These are phyloP conservation scores for Styphnolobium japonicum DNA, from an alignment of 306 rosid species.

Conservation along the genomic window DNA sequence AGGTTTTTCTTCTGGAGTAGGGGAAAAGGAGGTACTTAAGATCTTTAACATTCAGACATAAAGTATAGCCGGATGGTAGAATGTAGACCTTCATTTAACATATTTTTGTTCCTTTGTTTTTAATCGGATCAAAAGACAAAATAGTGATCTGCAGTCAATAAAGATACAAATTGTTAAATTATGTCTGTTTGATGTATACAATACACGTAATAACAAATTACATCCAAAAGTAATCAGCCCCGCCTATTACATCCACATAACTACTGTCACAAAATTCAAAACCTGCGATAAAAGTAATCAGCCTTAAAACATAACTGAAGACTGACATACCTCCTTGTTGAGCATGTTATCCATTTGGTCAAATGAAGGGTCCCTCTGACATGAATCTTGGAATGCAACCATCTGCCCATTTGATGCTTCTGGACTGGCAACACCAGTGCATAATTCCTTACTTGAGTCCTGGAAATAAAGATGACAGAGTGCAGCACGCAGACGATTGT, in stretches of 20 bases:
- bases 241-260: too few relatives aligned
- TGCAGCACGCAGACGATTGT: conserved; percentile 65
- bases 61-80: background rate
- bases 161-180: background rate
- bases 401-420: conserved; percentile 31
- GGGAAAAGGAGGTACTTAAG: background rate
- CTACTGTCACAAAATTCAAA: background rate
- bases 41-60: conserved; percentile 4
- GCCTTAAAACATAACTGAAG: conserved; percentile 9
- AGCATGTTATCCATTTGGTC: conserved; percentile 31
- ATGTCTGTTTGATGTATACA: background rate
- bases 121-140: background rate
- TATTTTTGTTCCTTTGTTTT: background rate
- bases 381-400: conserved; percentile 32
- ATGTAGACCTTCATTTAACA: background rate
- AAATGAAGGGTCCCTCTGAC: conserved; percentile 37
- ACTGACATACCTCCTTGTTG: conserved; percentile 43
- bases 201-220: background rate
- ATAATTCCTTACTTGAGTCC: conserved; percentile 46
- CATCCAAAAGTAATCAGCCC: too few relatives aligned
- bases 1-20: background rate
- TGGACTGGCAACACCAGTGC: conserved; percentile 39
- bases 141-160: background rate
- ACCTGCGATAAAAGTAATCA: background rate
- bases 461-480: conserved; percentile 64